Percentiles rank a stretch among this genome's conserved stretches.
These are phyloP conservation scores for Patellaria atrata DNA, from an alignment of 495 filamentous ascomycete genomes.

Conservation along the genomic window DNA sequence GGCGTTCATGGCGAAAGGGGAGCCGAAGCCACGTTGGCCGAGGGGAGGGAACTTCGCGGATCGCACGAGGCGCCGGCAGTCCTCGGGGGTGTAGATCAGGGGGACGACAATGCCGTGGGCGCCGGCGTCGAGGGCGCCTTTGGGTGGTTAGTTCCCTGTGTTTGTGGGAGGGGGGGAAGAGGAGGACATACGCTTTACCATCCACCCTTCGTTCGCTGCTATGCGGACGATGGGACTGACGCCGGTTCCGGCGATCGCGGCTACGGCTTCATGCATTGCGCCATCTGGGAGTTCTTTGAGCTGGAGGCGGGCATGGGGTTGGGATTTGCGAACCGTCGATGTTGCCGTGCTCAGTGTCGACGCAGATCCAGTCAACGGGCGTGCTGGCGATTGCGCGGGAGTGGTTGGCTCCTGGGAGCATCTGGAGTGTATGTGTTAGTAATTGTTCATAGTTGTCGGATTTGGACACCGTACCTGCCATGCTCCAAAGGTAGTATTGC, in stretches of 20 bases:
- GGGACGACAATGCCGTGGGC: constrained; percentile 31
- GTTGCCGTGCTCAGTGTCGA: constrained; percentile 69
- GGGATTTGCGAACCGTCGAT: constrained; percentile 44
- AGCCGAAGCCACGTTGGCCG: constrained; percentile 27
- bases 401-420: constrained; percentile 58
- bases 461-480: constrained; percentile 24
- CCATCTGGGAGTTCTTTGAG: constrained; percentile 34
- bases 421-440: constrained; percentile 31
- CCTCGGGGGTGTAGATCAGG: constrained; percentile 24
- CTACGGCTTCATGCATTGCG: constrained; percentile 72
- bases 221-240: constrained; percentile 29
- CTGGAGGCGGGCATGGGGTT: too few relatives aligned
- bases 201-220: constrained; percentile 29
- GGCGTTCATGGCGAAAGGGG: constrained; percentile 39
- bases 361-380: constrained; percentile 59
- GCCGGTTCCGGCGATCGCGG: constrained; percentile 30
- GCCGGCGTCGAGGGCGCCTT: constrained; percentile 29
- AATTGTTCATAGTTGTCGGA: not conserved
- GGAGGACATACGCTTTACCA: constrained; percentile 25
- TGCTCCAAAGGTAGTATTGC: constrained; percentile 45
- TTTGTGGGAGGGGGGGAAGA: not conserved
- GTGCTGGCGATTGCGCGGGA: constrained; percentile 52
- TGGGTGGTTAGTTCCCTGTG: not conserved
- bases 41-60: constrained; percentile 28
- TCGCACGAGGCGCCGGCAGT: constrained; percentile 24